Conservation (phyloP, 257 asterid genomes). For the Haberlea rhodopensis region DNA sequence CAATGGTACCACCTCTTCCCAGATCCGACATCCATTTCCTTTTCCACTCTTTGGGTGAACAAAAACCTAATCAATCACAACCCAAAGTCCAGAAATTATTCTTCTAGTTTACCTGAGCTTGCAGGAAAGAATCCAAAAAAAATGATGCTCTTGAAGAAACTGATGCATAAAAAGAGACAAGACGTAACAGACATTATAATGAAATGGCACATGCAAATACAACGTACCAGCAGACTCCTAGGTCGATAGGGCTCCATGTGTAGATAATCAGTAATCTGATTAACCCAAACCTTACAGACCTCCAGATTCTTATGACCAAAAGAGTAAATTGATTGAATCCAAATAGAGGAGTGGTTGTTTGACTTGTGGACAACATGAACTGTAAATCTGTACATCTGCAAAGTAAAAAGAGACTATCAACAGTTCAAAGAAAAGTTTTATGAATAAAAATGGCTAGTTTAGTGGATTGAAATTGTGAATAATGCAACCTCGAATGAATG, state of each 20-base stretch:
- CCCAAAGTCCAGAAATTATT: constrained; percentile 20
- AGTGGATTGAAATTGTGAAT: constrained; percentile 20
- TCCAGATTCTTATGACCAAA: constrained; percentile 70
- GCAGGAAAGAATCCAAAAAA: neutral
- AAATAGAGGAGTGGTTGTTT: constrained; percentile 52
- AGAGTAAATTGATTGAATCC: constrained; percentile 57
- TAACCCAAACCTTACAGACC: constrained; percentile 71
- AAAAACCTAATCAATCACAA: constrained; percentile 68
- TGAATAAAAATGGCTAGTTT: constrained; percentile 12
- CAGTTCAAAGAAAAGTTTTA: constrained; percentile 16
- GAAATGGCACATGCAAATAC: constrained; percentile 10
- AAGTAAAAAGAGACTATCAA: constrained; percentile 27
- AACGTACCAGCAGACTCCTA: constrained; percentile 79
- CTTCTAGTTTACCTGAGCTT: constrained; percentile 27
- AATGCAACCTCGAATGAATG: constrained; percentile 61
- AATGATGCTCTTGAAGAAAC: neutral
- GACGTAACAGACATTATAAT: neutral
- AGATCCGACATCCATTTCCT: constrained; percentile 69
- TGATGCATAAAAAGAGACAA: neutral
- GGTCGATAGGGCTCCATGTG: constrained; percentile 57
- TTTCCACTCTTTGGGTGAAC: constrained; percentile 95
- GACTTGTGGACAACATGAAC: constrained; percentile 65
- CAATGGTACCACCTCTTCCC: constrained; percentile 89
- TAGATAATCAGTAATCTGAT: constrained; percentile 46
- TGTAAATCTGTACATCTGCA: constrained; percentile 80